Conservation (phyloP, 139 green algal species). For the Pedinophyceae sp. region DNA sequence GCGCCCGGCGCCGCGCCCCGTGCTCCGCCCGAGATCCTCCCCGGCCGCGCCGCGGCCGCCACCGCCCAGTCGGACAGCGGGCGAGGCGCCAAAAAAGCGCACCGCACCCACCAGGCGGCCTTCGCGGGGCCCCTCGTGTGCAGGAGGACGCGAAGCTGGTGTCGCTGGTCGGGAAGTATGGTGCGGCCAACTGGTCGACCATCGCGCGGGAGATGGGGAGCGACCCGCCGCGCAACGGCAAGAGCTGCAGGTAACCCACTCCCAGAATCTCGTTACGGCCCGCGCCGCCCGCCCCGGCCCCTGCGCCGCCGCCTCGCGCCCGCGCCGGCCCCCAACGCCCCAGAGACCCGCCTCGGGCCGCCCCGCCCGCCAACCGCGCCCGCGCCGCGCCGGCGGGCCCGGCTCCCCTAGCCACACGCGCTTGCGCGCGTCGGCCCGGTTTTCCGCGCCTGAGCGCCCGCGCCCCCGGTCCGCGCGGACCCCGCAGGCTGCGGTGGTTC, state of each 20-base stretch:
- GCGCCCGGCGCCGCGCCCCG: too few relatives aligned
- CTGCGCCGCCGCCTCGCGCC: neutral
- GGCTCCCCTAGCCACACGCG: neutral
- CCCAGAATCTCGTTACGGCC: neutral
- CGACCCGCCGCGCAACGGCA: conserved; percentile 1
- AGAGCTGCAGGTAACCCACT: conserved; percentile 4
- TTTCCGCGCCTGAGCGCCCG: neutral
- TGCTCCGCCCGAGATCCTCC: too few relatives aligned
- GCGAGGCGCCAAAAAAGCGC: too few relatives aligned
- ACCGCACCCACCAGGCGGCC: too few relatives aligned
- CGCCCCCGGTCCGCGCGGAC: neutral
- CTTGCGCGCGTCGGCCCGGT: neutral
- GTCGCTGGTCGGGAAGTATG: conserved; percentile 24
- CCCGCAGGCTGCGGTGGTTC: conserved; percentile 1
- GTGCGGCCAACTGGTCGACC: conserved; percentile 25
- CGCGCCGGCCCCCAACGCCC: too few relatives aligned
- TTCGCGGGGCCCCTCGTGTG: too few relatives aligned
- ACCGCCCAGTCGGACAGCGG: too few relatives aligned
- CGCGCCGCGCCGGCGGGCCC: too few relatives aligned
- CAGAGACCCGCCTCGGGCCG: neutral
- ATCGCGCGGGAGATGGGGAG: conserved; percentile 21
- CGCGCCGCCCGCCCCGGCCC: too few relatives aligned
- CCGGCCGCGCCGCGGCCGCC: too few relatives aligned
- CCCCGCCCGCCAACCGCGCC: neutral
- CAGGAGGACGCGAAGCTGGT: conserved; percentile 27